Evolutionary conservation across 2,329 filamentous ascomycete genomes (phyloP), one percentile per base, ranked within the genome.

Genomic region (Clonostachys rosea): DNA sequence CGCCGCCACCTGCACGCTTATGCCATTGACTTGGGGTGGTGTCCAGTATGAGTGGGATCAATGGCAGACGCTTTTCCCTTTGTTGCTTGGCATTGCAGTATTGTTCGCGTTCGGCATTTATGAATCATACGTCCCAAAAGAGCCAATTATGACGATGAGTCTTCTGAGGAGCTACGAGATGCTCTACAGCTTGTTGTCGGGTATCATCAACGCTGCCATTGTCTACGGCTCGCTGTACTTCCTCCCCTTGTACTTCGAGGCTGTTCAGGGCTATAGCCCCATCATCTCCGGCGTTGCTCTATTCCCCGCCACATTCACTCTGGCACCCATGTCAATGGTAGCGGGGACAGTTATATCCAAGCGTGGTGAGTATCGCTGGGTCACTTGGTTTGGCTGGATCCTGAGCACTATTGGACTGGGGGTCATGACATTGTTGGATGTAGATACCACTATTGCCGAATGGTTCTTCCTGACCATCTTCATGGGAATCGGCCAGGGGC

Each of bases 181-280:
- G 2, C 48, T 50, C 6, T 52, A 59, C 43, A 17, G 62, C 14
- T 54, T 55, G 17, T 36, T 48, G 24, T 58, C 54, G 37, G 57
- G 57, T 2, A 59, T 59, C 30, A 34, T 61, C 9, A 51, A 51
- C 24, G 49, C 42, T 7, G 9, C 59, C 2, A 24, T 59, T 1
- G 43, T 70, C 8, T 63, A 63, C 42, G 70, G 68, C 62, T 52
- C 58, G 4, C 55, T 63, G 42, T 69, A 64, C 55, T 74, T 74
- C 49, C 44, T 74, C 1, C 71, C 73, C 0, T 49, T 76, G 2
- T 77, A 75, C 53, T 76, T 76, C 51, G 71, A 76, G 45, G 62
- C 59, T 1, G 67, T 76, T 0, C 56, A 59, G 6, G 43, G 56
- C 2, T 59, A 61, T 5, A 56, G 59, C 0, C 64, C 74, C 0